These are phyloP conservation scores for Calonectria hongkongensis DNA, from an alignment of 2,329 filamentous ascomycete genomes.

Conservation along the genomic window DNA sequence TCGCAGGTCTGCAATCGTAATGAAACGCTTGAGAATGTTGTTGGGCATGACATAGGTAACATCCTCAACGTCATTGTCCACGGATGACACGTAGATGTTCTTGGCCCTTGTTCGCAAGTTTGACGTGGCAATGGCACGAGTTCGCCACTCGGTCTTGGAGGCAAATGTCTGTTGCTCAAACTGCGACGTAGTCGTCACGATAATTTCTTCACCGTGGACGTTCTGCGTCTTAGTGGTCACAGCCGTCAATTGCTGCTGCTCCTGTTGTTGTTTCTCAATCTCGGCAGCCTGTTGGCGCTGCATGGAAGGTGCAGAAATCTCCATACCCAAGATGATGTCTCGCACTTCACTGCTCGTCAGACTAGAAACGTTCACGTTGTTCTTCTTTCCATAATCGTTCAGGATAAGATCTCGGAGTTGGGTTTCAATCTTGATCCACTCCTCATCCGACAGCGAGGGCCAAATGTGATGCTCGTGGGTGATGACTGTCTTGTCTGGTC, in stretches of 20 bases:
- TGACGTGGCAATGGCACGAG: conserved; percentile 94
- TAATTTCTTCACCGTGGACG: conserved; percentile 96
- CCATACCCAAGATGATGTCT: conserved; percentile 99
- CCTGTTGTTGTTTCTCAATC: conserved; percentile 98
- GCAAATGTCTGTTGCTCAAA: conserved; percentile 99
- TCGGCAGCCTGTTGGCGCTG: conserved; percentile 98
- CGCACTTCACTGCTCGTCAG: conserved; percentile 97
- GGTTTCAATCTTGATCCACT: conserved; percentile 99
- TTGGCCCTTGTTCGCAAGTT: conserved; percentile 95
- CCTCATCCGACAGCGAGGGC: conserved; percentile 94
- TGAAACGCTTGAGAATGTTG: conserved; percentile 98
- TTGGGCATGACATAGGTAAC: conserved; percentile 99
- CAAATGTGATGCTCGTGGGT: conserved; percentile 99
- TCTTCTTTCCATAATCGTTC: conserved; percentile 99
- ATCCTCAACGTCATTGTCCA: conserved; percentile 92
- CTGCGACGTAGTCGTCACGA: conserved; percentile 97
- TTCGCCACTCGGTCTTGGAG: conserved; percentile 99
- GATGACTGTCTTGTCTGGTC: conserved; percentile 98
- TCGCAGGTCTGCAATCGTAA: conserved; percentile 95
- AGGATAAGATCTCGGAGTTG: conserved; percentile 95
- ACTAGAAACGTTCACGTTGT: conserved; percentile 98
- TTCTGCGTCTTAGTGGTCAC: conserved; percentile 99
- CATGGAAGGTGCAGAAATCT: conserved; percentile 98
- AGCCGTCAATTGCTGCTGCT: conserved; percentile 96
- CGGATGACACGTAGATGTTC: conserved; percentile 98